Conservation (phyloP, 306 rosid genomes). For the Erythrophleum fordii region DNA sequence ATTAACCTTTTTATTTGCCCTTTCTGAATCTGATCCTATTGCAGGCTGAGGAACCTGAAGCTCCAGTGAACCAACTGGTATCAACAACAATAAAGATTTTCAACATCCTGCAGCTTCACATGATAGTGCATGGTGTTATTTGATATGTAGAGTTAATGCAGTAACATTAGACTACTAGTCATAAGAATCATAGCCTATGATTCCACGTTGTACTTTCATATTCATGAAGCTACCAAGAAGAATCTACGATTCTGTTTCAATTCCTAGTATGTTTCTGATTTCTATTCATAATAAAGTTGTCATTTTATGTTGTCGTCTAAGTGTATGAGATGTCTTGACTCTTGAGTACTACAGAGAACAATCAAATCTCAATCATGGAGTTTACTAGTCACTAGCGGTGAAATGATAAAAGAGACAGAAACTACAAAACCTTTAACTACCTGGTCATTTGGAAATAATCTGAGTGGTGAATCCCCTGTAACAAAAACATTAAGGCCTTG, state of each 20-base stretch:
- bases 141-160: conserved; percentile 37
- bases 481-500: background rate
- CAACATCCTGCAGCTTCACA: conserved; percentile 22
- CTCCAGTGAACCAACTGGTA: conserved; percentile 51
- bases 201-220: conserved; percentile 42
- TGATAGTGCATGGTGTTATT: conserved; percentile 23
- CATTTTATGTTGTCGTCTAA: conserved; percentile 20
- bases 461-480: background rate
- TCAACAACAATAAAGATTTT: conserved; percentile 36
- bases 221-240: conserved; percentile 35
- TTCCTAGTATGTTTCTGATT: background rate
- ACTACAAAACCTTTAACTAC: background rate
- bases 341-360: background rate
- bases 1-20: background rate
- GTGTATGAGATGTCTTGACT: background rate
- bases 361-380: background rate
- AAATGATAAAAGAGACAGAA: background rate
- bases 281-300: conserved; percentile 39
- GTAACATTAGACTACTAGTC: conserved; percentile 21
- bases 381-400: background rate
- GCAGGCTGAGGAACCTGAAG: conserved; percentile 75
- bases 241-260: conserved; percentile 37
- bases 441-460: background rate
- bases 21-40: conserved; percentile 27
- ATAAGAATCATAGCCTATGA: conserved; percentile 47